Evolutionary conservation across 176 grass and related monocot genomes (phyloP).

Genomic region (Paspalum notatum): DNA sequence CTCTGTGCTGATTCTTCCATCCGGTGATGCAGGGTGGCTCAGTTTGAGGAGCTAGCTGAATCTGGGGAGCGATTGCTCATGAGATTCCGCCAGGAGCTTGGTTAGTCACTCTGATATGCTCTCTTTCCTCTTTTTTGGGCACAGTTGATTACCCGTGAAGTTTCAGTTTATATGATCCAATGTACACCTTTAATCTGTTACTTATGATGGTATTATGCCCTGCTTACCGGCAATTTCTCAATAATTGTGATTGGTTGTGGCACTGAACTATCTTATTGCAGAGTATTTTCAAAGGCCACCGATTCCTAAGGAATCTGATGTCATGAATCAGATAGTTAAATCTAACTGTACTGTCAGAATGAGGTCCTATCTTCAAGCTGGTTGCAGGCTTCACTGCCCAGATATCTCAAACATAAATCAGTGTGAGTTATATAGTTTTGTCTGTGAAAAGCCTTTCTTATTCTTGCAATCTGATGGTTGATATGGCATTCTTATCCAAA

Average conservation of each 20-base stretch:
- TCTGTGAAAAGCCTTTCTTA: background rate
- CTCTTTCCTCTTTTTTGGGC: background rate
- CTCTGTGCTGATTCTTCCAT: background rate
- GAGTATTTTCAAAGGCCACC: slow-evolving; percentile 50
- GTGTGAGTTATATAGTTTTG: slow-evolving; percentile 47
- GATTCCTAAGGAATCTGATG: slow-evolving; percentile 41
- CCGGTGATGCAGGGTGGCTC: slow-evolving; percentile 39
- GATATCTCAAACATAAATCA: slow-evolving; percentile 65
- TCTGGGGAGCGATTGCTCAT: slow-evolving; percentile 54
- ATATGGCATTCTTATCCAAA: background rate
- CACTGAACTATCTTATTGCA: slow-evolving; percentile 29
- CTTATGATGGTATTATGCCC: background rate
- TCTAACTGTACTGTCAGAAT: slow-evolving; percentile 66
- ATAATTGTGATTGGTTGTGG: background rate
- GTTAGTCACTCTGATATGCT: slow-evolving; percentile 36
- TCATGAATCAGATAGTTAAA: slow-evolving; percentile 51
- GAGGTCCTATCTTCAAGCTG: slow-evolving; percentile 62
- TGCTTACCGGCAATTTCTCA: background rate
- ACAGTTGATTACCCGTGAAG: background rate
- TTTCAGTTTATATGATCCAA: background rate
- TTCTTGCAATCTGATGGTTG: background rate
- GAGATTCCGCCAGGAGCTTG: slow-evolving; percentile 52
- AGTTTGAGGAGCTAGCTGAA: slow-evolving; percentile 63
- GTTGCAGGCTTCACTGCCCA: slow-evolving; percentile 44
- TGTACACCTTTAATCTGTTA: background rate